phyloP scores from a whole-genome alignment of 805 yeast genomes.

The Hanseniaspora valbyensis region DNA sequence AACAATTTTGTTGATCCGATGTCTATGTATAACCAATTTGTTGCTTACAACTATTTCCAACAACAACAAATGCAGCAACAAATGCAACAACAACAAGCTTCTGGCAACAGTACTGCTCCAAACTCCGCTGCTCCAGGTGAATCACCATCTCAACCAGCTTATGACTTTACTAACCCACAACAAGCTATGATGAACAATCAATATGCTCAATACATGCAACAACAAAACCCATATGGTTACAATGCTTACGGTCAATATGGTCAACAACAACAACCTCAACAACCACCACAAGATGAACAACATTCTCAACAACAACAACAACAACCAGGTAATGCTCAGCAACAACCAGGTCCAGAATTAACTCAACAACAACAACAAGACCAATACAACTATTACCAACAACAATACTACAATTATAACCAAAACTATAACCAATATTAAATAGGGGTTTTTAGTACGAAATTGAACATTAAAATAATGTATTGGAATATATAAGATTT shows the following conservation, averaged over 20 bases:
- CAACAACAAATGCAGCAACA: slow-evolving; percentile 23
- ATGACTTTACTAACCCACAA: slow-evolving; percentile 22
- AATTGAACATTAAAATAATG: neutral
- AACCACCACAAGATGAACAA: slow-evolving; percentile 22
- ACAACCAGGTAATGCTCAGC: too few species aligned
- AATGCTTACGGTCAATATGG: slow-evolving; percentile 13
- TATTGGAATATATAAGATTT: neutral
- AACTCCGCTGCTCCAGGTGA: slow-evolving; percentile 23
- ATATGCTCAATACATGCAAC: slow-evolving; percentile 18
- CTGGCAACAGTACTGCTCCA: slow-evolving; percentile 24
- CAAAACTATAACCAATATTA: slow-evolving; percentile 19
- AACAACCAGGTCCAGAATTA: slow-evolving; percentile 18
- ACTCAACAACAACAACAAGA: slow-evolving; percentile 19
- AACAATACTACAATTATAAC: slow-evolving; percentile 29
- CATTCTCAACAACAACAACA: slow-evolving; percentile 22
- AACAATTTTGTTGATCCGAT: slow-evolving; percentile 12
- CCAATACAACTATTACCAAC: slow-evolving; percentile 27
- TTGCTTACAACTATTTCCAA: slow-evolving; percentile 20
- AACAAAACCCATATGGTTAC: slow-evolving; percentile 24
- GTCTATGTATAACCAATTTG: slow-evolving; percentile 15
- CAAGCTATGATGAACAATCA: slow-evolving; percentile 20
- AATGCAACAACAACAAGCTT: slow-evolving; percentile 19
- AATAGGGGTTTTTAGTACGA: slow-evolving; percentile 18
- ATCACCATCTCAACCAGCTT: slow-evolving; percentile 21
- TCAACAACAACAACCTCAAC: slow-evolving; percentile 19